Evolutionary conservation across 257 asterid species (phyloP).

Genomic region (Solanum okadae): DNA sequence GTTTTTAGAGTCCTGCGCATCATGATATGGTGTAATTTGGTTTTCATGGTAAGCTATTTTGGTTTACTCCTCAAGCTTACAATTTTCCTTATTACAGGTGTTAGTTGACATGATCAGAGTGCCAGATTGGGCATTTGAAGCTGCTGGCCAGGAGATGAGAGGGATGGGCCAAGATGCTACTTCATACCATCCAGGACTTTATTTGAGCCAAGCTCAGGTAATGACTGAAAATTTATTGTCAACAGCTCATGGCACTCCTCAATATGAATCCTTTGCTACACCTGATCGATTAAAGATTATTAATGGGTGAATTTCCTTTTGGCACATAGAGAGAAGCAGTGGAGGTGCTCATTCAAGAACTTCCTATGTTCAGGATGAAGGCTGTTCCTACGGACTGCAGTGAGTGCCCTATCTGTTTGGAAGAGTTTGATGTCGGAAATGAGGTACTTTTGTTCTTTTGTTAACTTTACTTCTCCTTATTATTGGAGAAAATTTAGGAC

Average conservation of each 20-base stretch:
- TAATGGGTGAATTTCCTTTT: not conserved
- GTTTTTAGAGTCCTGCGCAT: not conserved
- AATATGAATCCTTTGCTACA: not conserved
- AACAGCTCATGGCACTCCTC: not conserved
- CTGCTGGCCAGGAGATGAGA: constrained; percentile 78
- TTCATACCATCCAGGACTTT: constrained; percentile 60
- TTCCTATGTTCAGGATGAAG: constrained; percentile 78
- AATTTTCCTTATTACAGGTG: constrained; percentile 27
- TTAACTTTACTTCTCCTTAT: not conserved
- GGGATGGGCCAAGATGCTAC: constrained; percentile 70
- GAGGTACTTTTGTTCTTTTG: constrained; percentile 42
- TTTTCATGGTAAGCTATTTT: not conserved
- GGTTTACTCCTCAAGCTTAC: not conserved
- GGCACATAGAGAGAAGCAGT: constrained; percentile 81
- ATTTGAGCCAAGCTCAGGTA: constrained; percentile 74
- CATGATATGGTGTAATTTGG: not conserved
- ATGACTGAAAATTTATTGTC: not conserved
- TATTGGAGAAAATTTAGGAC: not conserved
- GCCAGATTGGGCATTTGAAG: constrained; percentile 79
- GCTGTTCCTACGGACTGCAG: constrained; percentile 95
- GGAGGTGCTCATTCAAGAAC: constrained; percentile 94
- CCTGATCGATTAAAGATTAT: not conserved
- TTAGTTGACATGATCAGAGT: constrained; percentile 66
- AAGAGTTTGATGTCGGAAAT: constrained; percentile 80
- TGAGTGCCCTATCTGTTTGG: constrained; percentile 94